Base-by-base conservation (phyloP, 495 filamentous ascomycete species). In the Annulohypoxylon maeteangense region DNA sequence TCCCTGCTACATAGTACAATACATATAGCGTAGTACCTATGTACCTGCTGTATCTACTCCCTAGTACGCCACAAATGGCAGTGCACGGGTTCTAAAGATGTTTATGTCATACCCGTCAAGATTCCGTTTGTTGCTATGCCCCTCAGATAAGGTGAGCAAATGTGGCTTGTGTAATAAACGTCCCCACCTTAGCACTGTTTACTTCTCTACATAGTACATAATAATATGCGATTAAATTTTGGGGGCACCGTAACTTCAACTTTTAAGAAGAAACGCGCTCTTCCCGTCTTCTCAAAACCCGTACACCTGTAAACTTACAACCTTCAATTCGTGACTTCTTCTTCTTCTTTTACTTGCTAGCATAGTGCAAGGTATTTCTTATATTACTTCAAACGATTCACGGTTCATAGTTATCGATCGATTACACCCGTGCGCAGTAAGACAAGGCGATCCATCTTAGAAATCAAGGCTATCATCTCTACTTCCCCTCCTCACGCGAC, bases 181-280 rank as follows among this genome's bases (percentile, higher is more conserved):
- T 36, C 70, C 65, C 70, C 70, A 73, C 70, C 58, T 69, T 36
- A 45, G 22, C 65, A 73, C 70, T 73, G 70, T 73, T 73, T 73
- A 73, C 70, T 66, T 69, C 56, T 57, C 53, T 56, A 51, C 20
- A 29, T 6, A 29, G 5, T 44, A 44, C 40, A 44, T 44, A 44
- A 44, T 5, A 44, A 51, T 55, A 58, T 73, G 70, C 70, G 57
- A 73, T 62, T 54, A 69, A 73, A 62, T 58, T 73, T 73, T 69
- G 34, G 65, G 70, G 48, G 48, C 4, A 69, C 66, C 65, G 70
- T 65, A 73, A 69, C 70, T 69, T 69, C 55, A 45, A 68, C 65
- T 58, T 66, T 73, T 68, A 68, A 73, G 65, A 68, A 73, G 65
- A 58, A 62, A 65, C 70, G 65, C 70, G 70, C 65, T 44, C 61